phyloP scores from a whole-genome alignment of 169 alveolate genomes.

The Cryptosporidium bovis region DNA sequence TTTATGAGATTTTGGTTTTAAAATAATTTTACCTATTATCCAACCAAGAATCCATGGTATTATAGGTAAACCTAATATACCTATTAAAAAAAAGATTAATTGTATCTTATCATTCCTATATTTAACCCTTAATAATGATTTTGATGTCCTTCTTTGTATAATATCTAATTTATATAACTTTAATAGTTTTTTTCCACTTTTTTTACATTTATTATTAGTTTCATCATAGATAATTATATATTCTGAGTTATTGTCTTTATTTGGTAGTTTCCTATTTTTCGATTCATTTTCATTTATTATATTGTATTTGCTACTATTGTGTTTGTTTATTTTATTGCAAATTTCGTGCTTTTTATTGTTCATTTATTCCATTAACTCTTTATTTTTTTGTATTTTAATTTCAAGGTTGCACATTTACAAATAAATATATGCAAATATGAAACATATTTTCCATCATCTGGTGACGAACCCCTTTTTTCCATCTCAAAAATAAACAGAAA shows the following conservation, averaged over 20 bases:
- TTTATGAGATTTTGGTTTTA: conserved; percentile 54
- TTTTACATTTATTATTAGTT: background rate
- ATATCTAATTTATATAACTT: conserved; percentile 4
- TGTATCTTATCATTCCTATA: conserved; percentile 34
- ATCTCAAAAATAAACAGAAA: too few relatives aligned
- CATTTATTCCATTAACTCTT: too few relatives aligned
- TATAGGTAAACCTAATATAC: conserved; percentile 50
- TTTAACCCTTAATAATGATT: conserved; percentile 42
- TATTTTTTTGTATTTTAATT: too few relatives aligned
- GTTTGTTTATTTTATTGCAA: too few relatives aligned
- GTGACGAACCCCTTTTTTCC: too few relatives aligned
- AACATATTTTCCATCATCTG: too few relatives aligned
- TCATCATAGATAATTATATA: background rate
- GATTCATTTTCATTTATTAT: too few relatives aligned
- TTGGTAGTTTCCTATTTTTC: too few relatives aligned
- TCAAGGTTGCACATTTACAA: too few relatives aligned
- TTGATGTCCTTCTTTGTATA: conserved; percentile 40
- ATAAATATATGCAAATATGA: too few relatives aligned
- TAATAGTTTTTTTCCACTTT: background rate
- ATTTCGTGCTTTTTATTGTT: too few relatives aligned
- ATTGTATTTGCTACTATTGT: too few relatives aligned
- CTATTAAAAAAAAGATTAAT: conserved; percentile 42
- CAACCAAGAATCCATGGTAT: conserved; percentile 62
- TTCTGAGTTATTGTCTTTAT: background rate
- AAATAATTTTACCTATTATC: conserved; percentile 32